Evolutionary conservation across 306 rosid genomes (phyloP), one percentile per base, ranked within the genome.

Genomic region (Acacia acuminata): DNA sequence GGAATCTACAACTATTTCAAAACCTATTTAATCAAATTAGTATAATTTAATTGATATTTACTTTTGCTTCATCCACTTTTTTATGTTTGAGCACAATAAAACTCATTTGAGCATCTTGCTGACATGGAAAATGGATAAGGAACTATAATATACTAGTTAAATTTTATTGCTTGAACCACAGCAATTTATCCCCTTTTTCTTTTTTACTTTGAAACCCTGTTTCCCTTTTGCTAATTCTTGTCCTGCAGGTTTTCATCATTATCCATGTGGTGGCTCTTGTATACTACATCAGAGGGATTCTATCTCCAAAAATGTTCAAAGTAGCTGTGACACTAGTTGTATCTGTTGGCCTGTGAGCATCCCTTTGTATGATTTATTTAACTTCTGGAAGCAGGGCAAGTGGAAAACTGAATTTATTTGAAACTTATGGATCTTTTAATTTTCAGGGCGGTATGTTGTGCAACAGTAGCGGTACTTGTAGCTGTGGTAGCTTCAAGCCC

Each of bases 401-500:
- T 61, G 72, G 74, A 85, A 72, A 47, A 45, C 61, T 45, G 60
- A 25, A 80, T 83, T 77, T 77, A 83, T 86, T 67, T 67, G 67
- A 38, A 20, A 30, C 45, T 79, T 87, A 32, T 65, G 68, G 42
- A 72, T 47, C 77, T 69, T 83, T 71, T 73, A 76, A 77, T 84
- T 86, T 84, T 80, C 97, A 96, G 99, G 93, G 90, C 94, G 40
- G 88, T 90, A 25, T 87, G 97, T 77, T 81, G 77, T 81, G 97
- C 94, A 70, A 86, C 83, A 81, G 51, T 94, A 72, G 97, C 94
- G n/a, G 89, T 96, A 79, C 94, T 96, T 14, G 77, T 96, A 43
- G 99, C 98, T 80, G 50, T 94, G 84, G 99, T 96, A 66, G 98
- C 99, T 76, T 94, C 99, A 78, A 96, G 99, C 87, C 99, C 99